Conservation (phyloP, 2,329 filamentous ascomycete species). For the Coleophoma eucalyptorum region DNA sequence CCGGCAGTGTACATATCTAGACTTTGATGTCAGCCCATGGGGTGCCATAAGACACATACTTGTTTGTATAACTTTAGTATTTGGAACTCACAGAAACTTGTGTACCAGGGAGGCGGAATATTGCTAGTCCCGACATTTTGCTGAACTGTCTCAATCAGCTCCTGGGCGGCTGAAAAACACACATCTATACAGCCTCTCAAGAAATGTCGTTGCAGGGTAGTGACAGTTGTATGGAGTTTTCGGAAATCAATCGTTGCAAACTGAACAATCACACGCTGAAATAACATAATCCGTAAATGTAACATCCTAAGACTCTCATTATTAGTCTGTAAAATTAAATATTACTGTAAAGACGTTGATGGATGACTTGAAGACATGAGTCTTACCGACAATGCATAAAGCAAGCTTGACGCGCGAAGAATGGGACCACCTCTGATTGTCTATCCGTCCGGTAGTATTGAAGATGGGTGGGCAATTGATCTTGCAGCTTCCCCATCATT, state of each 20-base stretch:
- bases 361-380: neutral
- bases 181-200: neutral
- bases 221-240: neutral
- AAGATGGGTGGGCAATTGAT: neutral
- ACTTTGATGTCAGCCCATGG: neutral
- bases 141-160: neutral
- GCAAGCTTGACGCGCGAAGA: slow-evolving; percentile 3
- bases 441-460: neutral
- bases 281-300: slow-evolving; percentile 1
- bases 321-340: neutral
- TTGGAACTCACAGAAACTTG: slow-evolving; percentile 1
- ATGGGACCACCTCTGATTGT: too few relatives aligned
- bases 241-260: neutral
- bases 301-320: neutral
- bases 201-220: neutral
- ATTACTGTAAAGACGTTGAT: neutral
- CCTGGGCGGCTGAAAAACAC: neutral
- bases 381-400: slow-evolving; percentile 2
- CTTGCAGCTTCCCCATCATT: neutral
- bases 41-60: too few relatives aligned
- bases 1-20: slow-evolving; percentile 2
- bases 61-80: too few relatives aligned
- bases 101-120: slow-evolving; percentile 4
- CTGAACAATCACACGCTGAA: neutral
- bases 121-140: neutral